Conservation (phyloP, 169 alveolate species). For the Plasmodium gallinaceum region DNA sequence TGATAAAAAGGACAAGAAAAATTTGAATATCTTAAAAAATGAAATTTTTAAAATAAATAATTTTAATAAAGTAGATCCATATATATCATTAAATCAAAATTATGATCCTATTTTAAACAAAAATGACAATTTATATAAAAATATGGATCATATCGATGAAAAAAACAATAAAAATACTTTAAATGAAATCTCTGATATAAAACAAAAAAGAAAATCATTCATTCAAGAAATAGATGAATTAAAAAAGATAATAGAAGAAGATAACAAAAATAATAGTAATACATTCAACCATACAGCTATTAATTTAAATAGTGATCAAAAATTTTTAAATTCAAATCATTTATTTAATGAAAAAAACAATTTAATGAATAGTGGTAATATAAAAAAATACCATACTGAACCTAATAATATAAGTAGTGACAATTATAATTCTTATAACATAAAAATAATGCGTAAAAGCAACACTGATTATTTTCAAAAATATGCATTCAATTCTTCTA, state of each 20-base stretch:
- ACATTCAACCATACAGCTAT: background rate
- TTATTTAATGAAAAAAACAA: slow-evolving; percentile 3
- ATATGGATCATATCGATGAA: no score
- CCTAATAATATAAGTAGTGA: background rate
- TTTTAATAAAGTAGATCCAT: no score
- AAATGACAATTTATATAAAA: background rate
- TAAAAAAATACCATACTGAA: background rate
- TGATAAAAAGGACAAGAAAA: no score
- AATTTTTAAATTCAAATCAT: background rate
- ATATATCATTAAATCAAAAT: background rate
- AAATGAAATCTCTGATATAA: slow-evolving; percentile 1
- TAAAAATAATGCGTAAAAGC: background rate
- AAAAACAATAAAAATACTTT: background rate
- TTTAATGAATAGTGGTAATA: background rate
- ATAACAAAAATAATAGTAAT: slow-evolving; percentile 11
- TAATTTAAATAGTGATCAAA: slow-evolving; percentile 8
- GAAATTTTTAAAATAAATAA: no score
- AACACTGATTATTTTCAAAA: background rate
- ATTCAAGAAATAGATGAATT: slow-evolving; percentile 36
- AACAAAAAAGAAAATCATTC: slow-evolving; percentile 22
- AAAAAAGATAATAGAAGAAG: slow-evolving; percentile 33
- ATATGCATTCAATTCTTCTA: no score
- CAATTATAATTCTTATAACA: background rate
- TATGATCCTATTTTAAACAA: background rate
- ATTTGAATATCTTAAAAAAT: no score